Evolutionary conservation across 192 early-diverging fungal genomes (phyloP), one percentile per base, ranked within the genome.

Genomic region (Umbelopsis isabellina): DNA sequence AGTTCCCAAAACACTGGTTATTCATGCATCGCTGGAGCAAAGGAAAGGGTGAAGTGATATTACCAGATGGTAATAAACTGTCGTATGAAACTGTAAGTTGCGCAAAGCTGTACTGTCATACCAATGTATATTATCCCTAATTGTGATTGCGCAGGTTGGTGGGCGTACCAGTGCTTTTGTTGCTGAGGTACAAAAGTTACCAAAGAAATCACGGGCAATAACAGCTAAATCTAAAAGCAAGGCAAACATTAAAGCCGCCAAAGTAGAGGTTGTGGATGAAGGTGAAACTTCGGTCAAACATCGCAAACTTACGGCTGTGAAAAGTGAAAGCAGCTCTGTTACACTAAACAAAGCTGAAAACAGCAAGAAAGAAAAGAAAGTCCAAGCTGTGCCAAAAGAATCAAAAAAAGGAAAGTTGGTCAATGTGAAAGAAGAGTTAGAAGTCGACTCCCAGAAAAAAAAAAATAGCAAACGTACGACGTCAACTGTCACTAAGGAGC

Each of bases 21-120:
- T 94, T 94, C 77, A 90, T 90, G 47, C 82, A 87, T 68, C 82
- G 93, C 46, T 94, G 92, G 91, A 75, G 75, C n/a, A 91, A 89
- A 77, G 86, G 84, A 49, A 81, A 83, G 35, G 80, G 79, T 18
- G 65, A 72, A 20, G 76, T 66, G 4, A 44, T 47, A 25, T 79
- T 90, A 69, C 86, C 87, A 21, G 73, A 86, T 51, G 93, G 92
- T 2, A 69, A 76, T 15, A 52, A 22, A 13, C 86, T 95, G 33
- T 75, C 72, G 23, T 94, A 91, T 82, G 81, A 79, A 35, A 94
- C 88, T 1, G 88, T 92, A 55, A 69, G 23, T 52, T 41, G 6
- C 18, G 15, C 23, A 33, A 48, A 20, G n/a, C 5, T 41, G 10
- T 41, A 41, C 37, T 41, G 10, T 41, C 5, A 9, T 9, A 49